Base-by-base conservation (phyloP, 2,329 filamentous ascomycete species). In the Verticillium zaregamsianum region DNA sequence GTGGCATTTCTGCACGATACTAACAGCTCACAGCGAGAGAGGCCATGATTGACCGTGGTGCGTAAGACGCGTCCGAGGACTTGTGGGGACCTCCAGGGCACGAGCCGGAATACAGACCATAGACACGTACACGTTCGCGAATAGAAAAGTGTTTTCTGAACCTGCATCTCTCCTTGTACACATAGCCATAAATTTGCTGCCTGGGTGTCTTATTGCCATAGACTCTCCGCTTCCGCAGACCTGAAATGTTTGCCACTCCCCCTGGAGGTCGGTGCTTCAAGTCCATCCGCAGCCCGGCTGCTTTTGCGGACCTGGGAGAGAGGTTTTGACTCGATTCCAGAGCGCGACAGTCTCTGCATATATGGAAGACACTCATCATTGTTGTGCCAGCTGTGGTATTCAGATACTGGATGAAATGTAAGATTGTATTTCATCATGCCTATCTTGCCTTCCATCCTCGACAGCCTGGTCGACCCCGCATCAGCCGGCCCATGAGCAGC, bases 41-140 rank as follows among this genome's bases (percentile, higher is more conserved):
- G 68, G 83, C 83, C 70, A 88, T 89, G 84, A 85, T 90, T 68
- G 66, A 68, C 59, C 73, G 74, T 60, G 35, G 56, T 37, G 56
- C 35, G 14, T 58, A 40, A 58, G 23, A 7, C 3, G 15, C 15
- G 37, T 35, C 14, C 3, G 15, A 12, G 37, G 14, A 3, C 14
- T 12, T 40, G 6, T 6, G 37, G 6, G 17, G 4, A 15, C 37
- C 37, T 17, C 15, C 17, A 15, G 37, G 37, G 37, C 14, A 7
- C 17, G 4, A 2, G 17, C 15, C 37, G 6, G 15, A 17, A 40
- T 40, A 40, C 37, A 17, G 17, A 40, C 17, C 37, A 40, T 40
- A 20, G 12, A n/a, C 37, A 40, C 37, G 37, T 40, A n/a, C 17
- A 40, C 37, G 37, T 39, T 17, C 17, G 17, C 37, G 37, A 5